Evolutionary conservation across 139 green algal genomes (phyloP).

Genomic region (Deuterostichococcus epilithicus): DNA sequence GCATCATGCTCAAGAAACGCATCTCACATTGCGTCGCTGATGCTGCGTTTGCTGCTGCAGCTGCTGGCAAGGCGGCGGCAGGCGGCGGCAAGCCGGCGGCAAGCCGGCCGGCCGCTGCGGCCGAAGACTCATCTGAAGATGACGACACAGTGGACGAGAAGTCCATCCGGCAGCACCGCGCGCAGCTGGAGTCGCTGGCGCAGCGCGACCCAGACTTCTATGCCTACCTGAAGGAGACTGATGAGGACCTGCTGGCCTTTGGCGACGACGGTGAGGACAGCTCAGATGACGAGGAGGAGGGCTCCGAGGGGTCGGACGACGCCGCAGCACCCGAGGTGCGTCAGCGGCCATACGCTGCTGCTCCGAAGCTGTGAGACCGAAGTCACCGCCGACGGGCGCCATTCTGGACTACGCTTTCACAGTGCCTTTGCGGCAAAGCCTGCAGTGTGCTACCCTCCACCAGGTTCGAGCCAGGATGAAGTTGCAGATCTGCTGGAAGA

Average conservation of each 20-base stretch:
- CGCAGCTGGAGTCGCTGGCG: slow-evolving; percentile 79
- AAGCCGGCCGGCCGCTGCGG: too few relatives aligned
- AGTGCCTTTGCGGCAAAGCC: too few relatives aligned
- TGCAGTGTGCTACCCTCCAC: too few relatives aligned
- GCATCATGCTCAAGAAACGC: not conserved
- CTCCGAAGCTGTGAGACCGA: not conserved
- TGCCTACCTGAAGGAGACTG: slow-evolving; percentile 73
- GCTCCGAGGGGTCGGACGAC: slow-evolving; percentile 24
- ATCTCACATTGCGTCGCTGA: too few relatives aligned
- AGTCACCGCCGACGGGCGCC: slow-evolving; percentile 8
- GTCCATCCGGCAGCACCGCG: slow-evolving; percentile 40
- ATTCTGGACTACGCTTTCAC: too few relatives aligned
- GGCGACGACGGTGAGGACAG: slow-evolving; percentile 52
- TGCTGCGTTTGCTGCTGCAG: too few relatives aligned
- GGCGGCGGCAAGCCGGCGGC: too few relatives aligned
- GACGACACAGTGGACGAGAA: not conserved
- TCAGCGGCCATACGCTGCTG: not conserved
- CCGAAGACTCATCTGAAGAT: too few relatives aligned
- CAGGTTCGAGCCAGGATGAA: too few relatives aligned
- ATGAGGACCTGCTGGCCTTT: slow-evolving; percentile 87
- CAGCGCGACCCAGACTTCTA: slow-evolving; percentile 94
- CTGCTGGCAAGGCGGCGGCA: not conserved
- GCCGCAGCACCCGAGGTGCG: slow-evolving; percentile 23
- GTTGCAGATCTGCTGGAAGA: too few relatives aligned
- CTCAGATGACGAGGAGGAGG: slow-evolving; percentile 39